A percentile compares a stretch with the other conserved stretches of the same genome.
Conservation (phyloP, 345 rosid species). For the Eutrema yunnanense region DNA sequence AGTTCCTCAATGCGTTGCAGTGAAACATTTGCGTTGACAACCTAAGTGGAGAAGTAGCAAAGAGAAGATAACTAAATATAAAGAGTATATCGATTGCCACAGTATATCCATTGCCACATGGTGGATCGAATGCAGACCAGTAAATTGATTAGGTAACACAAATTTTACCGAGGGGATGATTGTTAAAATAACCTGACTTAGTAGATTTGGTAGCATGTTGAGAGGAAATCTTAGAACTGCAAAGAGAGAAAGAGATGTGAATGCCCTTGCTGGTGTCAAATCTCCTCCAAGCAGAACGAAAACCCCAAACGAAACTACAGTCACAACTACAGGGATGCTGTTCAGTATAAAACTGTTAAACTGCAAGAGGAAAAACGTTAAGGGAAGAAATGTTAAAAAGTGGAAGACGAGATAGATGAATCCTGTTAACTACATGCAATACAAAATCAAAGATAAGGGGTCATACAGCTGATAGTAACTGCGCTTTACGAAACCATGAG, state of each 20-base stretch:
- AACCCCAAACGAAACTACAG: constrained; percentile 81
- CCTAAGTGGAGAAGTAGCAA: constrained; percentile 39
- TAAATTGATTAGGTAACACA: not conserved
- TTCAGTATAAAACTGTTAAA: constrained; percentile 75
- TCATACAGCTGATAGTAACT: constrained; percentile 75
- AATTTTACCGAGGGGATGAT: not conserved
- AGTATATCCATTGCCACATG: not conserved
- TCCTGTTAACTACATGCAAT: not conserved
- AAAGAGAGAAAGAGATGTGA: constrained; percentile 92
- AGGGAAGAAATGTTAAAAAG: constrained; percentile 1
- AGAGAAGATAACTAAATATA: not conserved
- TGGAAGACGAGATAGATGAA: not conserved
- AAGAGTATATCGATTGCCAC: not conserved
- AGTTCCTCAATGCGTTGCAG: constrained; percentile 87
- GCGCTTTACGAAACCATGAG: constrained; percentile 87
- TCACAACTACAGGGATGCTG: constrained; percentile 83
- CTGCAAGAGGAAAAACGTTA: constrained; percentile 43
- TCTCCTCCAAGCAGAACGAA: constrained; percentile 93
- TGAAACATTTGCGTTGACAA: constrained; percentile 84
- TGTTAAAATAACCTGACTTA: constrained; percentile 65
- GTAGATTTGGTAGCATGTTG: constrained; percentile 77
- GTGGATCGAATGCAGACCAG: not conserved
- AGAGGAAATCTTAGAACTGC: constrained; percentile 74
- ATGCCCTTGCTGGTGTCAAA: constrained; percentile 91
- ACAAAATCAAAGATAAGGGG: not conserved